Evolutionary conservation across 306 rosid species (phyloP).

Genomic region (Castanopsis chinensis): DNA sequence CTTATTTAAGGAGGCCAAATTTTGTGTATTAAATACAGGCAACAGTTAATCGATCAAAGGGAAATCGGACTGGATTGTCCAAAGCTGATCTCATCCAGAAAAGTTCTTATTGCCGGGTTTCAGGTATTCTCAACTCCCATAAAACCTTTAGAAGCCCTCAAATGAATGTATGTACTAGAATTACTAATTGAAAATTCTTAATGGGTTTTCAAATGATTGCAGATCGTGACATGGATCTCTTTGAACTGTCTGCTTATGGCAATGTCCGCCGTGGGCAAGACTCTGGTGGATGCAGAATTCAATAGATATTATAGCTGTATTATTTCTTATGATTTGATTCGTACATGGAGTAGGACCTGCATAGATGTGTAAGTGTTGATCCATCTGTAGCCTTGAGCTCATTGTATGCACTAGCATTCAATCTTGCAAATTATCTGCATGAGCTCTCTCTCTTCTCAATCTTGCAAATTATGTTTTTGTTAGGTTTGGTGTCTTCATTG

Average conservation of each 20-base stretch:
- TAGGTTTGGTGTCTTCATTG: neutral
- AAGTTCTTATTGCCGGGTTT: slow-evolving; percentile 91
- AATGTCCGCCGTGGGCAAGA: slow-evolving; percentile 69
- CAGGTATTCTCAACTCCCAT: slow-evolving; percentile 47
- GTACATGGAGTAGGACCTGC: slow-evolving; percentile 7
- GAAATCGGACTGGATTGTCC: slow-evolving; percentile 73
- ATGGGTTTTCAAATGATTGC: slow-evolving; percentile 29
- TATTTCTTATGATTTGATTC: slow-evolving; percentile 17
- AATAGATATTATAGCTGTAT: slow-evolving; percentile 32
- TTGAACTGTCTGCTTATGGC: slow-evolving; percentile 86
- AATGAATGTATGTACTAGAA: slow-evolving; percentile 7
- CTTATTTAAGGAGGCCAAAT: neutral
- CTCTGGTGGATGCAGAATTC: slow-evolving; percentile 85
- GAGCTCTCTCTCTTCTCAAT: neutral
- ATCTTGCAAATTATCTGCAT: neutral
- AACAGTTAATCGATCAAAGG: slow-evolving; percentile 82
- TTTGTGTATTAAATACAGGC: slow-evolving; percentile 47
- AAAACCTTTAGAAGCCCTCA: neutral
- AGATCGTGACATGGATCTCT: slow-evolving; percentile 93
- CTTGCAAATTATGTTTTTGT: neutral
- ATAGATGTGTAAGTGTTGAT: slow-evolving; percentile 8
- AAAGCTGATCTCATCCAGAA: slow-evolving; percentile 80
- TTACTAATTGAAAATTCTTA: slow-evolving; percentile 9
- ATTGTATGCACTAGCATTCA: slow-evolving; percentile 1
- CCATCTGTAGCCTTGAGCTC: neutral